Percentiles rank a stretch among this genome's conserved stretches.
Conservation (phyloP, 306 rosid genomes). For the Ormosia semicastrata region DNA sequence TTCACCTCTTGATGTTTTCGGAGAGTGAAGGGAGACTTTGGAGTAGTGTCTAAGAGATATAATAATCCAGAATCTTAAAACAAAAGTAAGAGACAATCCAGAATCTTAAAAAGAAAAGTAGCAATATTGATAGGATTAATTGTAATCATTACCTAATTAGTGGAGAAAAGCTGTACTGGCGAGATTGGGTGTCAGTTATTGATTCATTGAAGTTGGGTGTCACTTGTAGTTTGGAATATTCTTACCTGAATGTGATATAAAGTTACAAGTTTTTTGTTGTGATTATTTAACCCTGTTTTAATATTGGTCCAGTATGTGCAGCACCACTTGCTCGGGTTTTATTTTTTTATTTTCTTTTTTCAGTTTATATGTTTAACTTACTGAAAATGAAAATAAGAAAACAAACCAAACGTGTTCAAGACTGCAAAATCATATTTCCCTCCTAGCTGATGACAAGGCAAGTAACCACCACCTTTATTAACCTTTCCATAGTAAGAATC, state of each 20-base stretch:
- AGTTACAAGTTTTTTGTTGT: slow-evolving; percentile 20
- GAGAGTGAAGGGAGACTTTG: background rate
- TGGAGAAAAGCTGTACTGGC: slow-evolving; percentile 47
- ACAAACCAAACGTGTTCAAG: background rate
- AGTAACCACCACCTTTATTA: slow-evolving; percentile 1
- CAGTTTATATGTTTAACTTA: no score
- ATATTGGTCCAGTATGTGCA: slow-evolving; percentile 13
- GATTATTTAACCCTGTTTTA: slow-evolving; percentile 25
- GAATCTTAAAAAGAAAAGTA: slow-evolving; percentile 20
- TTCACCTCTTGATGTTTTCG: background rate
- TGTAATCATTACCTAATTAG: slow-evolving; percentile 45
- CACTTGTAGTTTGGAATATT: slow-evolving; percentile 34
- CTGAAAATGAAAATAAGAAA: background rate
- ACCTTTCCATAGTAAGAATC: background rate
- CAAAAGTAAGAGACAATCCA: slow-evolving; percentile 21
- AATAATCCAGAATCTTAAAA: slow-evolving; percentile 20
- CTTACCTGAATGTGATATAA: slow-evolving; percentile 34
- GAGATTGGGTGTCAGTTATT: slow-evolving; percentile 22
- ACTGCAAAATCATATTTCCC: background rate
- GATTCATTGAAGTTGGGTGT: slow-evolving; percentile 34
- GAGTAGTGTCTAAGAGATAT: slow-evolving; percentile 25
- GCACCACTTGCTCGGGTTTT: no score
- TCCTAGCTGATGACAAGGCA: slow-evolving; percentile 10
- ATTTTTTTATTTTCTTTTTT: no score
- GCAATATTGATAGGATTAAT: slow-evolving; percentile 35